Conservation (phyloP, 306 rosid genomes). For the Pachyrhizus erosus region DNA sequence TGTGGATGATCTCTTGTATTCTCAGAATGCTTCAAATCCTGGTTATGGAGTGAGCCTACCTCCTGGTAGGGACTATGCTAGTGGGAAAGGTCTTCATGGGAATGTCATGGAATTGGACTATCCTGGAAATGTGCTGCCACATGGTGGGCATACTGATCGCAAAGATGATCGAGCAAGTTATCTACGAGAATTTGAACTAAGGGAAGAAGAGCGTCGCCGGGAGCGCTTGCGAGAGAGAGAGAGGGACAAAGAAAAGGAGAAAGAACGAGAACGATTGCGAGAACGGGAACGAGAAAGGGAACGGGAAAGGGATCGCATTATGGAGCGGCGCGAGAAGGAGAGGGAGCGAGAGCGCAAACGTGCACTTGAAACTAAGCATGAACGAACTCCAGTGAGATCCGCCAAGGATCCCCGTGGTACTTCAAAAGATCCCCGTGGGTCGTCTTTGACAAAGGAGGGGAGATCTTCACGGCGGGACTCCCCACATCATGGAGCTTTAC, state of each 20-base stretch:
- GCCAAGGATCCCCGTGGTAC: slow-evolving; percentile 77
- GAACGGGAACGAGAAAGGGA: slow-evolving; percentile 77
- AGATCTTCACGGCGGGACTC: slow-evolving; percentile 78
- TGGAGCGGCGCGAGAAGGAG: slow-evolving; percentile 89
- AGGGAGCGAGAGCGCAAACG: slow-evolving; percentile 94
- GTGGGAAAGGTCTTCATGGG: slow-evolving; percentile 87
- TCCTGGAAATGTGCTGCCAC: slow-evolving; percentile 62
- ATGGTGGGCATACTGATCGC: slow-evolving; percentile 69
- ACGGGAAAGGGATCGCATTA: slow-evolving; percentile 73
- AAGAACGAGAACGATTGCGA: slow-evolving; percentile 73
- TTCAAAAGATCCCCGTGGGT: slow-evolving; percentile 78
- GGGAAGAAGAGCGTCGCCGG: slow-evolving; percentile 95
- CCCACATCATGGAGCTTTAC: slow-evolving; percentile 74
- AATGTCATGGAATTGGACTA: slow-evolving; percentile 78
- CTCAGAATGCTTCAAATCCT: slow-evolving; percentile 88
- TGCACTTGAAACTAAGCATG: slow-evolving; percentile 57
- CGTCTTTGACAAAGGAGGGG: slow-evolving; percentile 89
- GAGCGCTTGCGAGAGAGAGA: slow-evolving; percentile 93
- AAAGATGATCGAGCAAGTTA: slow-evolving; percentile 94
- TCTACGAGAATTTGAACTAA: slow-evolving; percentile 88
- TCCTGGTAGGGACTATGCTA: slow-evolving; percentile 97
- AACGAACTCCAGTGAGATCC: slow-evolving; percentile 58
- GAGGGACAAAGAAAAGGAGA: slow-evolving; percentile 87
- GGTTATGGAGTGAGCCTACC: slow-evolving; percentile 99
- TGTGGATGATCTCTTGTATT: slow-evolving; percentile 80